Evolutionary conservation across 768 basidiomycete genomes (phyloP), one percentile per base, ranked within the genome.

Genomic region (Russula lepida): DNA sequence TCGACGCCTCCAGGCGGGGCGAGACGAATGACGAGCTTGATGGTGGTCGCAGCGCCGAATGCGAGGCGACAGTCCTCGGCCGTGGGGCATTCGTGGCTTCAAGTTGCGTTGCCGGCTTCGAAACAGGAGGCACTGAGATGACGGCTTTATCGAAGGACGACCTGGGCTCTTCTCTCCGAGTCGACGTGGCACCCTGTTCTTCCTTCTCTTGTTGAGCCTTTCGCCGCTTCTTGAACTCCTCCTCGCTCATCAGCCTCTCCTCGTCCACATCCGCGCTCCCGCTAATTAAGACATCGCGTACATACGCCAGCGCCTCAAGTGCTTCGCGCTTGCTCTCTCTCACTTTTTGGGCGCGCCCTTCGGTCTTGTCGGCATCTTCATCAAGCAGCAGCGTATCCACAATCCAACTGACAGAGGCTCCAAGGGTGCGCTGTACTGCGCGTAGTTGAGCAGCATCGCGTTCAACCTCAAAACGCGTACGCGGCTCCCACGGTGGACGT

Each of bases 291-390:
- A 90, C 77, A 65, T 92, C 90, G 64, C 88, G 78, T 59, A 91
- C 84, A 72, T 92, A 89, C 12, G 86, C 78, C 41, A 93, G 74
- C 12, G 85, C 84, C 68, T 90, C 88, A 52, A 93, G 69, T 0
- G 91, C 87, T 70, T 90, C 87, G 23, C 73, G 73, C 60, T 74
- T 78, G 63, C 71, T 70, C 39, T 75, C 74, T 67, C 77, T 79
- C 61, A 80, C 76, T 44, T 70, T 74, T 58, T 74, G 72, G 64
- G 74, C 74, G 27, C 72, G 68, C 46, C 79, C 77, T 56, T 74
- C 67, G 13, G 75, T 74, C 33, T 74, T 74, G 46, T 72, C 70
- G 63, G 80, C 79, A n/a, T 63, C 70, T 53, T 71, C 73, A 63
- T 85, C 84, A 64, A 81, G 82, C 25, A 86, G 71, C 4, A 93